Evolutionary conservation across 257 asterid species (phyloP).

Genomic region (Apocynum venetum): DNA sequence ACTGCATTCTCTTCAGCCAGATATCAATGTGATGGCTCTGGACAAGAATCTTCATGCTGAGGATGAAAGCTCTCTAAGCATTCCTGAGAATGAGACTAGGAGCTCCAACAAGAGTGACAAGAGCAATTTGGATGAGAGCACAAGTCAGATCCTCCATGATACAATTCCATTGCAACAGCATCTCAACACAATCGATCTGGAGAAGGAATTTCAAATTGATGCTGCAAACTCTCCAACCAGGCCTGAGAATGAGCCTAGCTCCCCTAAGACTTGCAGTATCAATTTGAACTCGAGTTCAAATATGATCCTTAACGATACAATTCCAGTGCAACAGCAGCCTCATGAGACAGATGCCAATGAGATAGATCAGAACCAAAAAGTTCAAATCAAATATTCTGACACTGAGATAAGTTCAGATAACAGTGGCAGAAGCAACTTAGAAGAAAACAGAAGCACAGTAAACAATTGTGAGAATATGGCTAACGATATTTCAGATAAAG

Average conservation of each 20-base stretch:
- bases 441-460: slow-evolving; percentile 23
- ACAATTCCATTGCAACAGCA: background rate
- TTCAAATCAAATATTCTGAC: slow-evolving; percentile 21
- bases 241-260: background rate
- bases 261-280: background rate
- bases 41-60: slow-evolving; percentile 19
- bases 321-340: slow-evolving; percentile 27
- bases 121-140: slow-evolving; percentile 3
- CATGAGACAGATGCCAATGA: slow-evolving; percentile 13
- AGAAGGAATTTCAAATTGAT: background rate
- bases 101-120: slow-evolving; percentile 9
- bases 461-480: slow-evolving; percentile 25
- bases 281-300: background rate
- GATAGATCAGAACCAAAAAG: slow-evolving; percentile 23
- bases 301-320: background rate
- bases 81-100: background rate
- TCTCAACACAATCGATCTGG: slow-evolving; percentile 7
- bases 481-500: slow-evolving; percentile 31
- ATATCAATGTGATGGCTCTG: background rate
- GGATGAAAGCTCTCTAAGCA: background rate
- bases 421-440: slow-evolving; percentile 29
- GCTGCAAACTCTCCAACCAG: background rate
- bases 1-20: background rate
- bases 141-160: background rate
- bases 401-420: background rate